Conservation (phyloP, 495 filamentous ascomycete species). For the Lichenothelia convexa region DNA sequence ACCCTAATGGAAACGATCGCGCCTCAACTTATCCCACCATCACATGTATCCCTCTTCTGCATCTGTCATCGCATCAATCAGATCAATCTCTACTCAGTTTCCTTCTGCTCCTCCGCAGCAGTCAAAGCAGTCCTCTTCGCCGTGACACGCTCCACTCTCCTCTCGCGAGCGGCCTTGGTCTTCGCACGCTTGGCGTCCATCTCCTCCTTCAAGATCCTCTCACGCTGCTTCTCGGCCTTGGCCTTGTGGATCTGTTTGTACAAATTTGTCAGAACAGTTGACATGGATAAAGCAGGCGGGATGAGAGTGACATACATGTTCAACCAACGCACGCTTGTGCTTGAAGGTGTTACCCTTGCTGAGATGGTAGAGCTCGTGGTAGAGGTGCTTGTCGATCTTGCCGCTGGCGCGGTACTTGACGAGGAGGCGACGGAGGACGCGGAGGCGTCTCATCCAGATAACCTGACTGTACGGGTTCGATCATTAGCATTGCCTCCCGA, state of each 20-base stretch:
- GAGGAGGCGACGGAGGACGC: conserved; percentile 93
- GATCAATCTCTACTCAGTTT: too few species aligned
- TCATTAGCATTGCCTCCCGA: conserved; percentile 3
- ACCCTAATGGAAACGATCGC: too few species aligned
- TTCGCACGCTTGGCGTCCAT: conserved; percentile 99
- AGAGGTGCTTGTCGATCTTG: conserved; percentile 99
- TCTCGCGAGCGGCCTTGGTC: conserved; percentile 98
- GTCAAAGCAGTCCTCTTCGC: conserved; percentile 75
- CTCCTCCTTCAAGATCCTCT: conserved; percentile 88
- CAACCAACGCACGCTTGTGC: conserved; percentile 98
- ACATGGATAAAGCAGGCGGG: conserved; percentile 14
- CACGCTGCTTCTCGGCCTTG: conserved; percentile 96
- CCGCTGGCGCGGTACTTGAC: conserved; percentile 98
- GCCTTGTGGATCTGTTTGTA: conserved; percentile 85
- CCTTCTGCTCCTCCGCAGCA: conserved; percentile 50
- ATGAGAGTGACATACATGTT: conserved; percentile 66
- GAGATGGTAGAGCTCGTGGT: conserved; percentile 98
- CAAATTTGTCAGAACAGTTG: not conserved
- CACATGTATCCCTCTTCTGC: too few species aligned
- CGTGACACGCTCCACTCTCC: conserved; percentile 70
- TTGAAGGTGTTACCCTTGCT: conserved; percentile 99
- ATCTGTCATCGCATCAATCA: too few species aligned
- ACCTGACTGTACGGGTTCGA: conserved; percentile 48
- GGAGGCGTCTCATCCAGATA: conserved; percentile 98
- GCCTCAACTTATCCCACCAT: too few species aligned